These are phyloP conservation scores for Stagonosporopsis rhizophila DNA, from an alignment of 2,329 filamentous ascomycete genomes.

Conservation along the genomic window DNA sequence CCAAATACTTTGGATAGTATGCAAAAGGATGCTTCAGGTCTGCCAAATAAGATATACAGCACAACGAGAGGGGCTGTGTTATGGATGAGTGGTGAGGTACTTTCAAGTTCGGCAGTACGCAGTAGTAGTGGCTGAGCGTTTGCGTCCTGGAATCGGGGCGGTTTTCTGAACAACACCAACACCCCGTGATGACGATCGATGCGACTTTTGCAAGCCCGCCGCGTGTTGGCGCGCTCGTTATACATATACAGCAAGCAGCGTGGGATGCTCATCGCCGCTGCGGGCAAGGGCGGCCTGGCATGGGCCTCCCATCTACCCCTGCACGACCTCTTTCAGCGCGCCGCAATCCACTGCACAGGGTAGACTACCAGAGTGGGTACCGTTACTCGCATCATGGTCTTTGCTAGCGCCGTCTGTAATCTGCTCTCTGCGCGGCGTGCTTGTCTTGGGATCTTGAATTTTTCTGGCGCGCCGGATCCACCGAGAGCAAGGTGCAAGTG, in stretches of 20 bases:
- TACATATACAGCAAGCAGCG: conserved; percentile 19
- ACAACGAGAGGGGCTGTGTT: conserved; percentile 3
- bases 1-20: neutral
- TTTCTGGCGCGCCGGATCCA: conserved; percentile 14
- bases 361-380: conserved; percentile 18
- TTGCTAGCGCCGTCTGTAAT: conserved; percentile 15
- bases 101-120: neutral
- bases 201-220: conserved; percentile 6
- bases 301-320: conserved; percentile 3
- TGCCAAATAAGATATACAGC: neutral
- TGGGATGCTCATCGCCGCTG: conserved; percentile 20
- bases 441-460: conserved; percentile 13
- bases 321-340: conserved; percentile 8
- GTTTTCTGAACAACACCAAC: conserved; percentile 11
- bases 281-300: conserved; percentile 33
- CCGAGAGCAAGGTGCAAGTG: conserved; percentile 10
- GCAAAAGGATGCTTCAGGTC: neutral
- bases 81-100: conserved; percentile 5
- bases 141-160: conserved; percentile 10
- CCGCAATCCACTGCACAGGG: conserved; percentile 15
- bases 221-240: conserved; percentile 11
- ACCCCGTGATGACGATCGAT: conserved; percentile 10
- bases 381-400: conserved; percentile 13
- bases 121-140: conserved; percentile 17
- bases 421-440: conserved; percentile 10